Evolutionary conservation across 1,284 basidiomycete genomes (phyloP).

Genomic region (Mycosarcoma mackinlayi): DNA sequence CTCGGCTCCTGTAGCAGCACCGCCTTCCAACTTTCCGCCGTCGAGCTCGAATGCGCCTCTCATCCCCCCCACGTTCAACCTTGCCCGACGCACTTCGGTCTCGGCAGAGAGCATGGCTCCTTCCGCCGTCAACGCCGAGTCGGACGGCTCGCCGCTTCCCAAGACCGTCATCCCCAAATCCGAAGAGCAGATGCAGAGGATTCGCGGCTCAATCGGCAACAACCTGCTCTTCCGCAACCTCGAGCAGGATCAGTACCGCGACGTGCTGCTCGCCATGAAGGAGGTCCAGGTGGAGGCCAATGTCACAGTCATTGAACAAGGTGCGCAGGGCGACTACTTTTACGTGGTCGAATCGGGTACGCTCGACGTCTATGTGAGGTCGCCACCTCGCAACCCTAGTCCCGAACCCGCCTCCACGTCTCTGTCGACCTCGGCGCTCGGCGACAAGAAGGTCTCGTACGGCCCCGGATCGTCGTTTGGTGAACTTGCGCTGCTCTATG

Average conservation of each 20-base stretch:
- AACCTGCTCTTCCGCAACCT: conserved; percentile 97
- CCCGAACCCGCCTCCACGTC: conserved; percentile 47
- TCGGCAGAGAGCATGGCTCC: conserved; percentile 96
- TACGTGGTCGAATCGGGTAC: conserved; percentile 94
- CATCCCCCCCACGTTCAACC: conserved; percentile 75
- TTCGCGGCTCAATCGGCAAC: conserved; percentile 84
- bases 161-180: conserved; percentile 75
- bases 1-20: conserved; percentile 7
- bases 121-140: conserved; percentile 24
- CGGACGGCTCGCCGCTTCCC: conserved; percentile 28
- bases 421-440: conserved; percentile 24
- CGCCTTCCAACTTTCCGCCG: conserved; percentile 15
- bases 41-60: conserved; percentile 13
- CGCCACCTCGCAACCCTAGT: conserved; percentile 35
- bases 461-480: conserved; percentile 89
- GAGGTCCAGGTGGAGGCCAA: conserved; percentile 80
- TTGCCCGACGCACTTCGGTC: conserved; percentile 90
- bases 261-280: conserved; percentile 94
- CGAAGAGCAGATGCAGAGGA: conserved; percentile 84
- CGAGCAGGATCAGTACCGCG: conserved; percentile 92
- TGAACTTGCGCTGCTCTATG: conserved; percentile 97
- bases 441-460: conserved; percentile 75
- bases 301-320: conserved; percentile 92
- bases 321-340: conserved; percentile 96
- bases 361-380: conserved; percentile 83